Conservation (phyloP, 495 filamentous ascomycete genomes). For the Cairneyella variabilis region DNA sequence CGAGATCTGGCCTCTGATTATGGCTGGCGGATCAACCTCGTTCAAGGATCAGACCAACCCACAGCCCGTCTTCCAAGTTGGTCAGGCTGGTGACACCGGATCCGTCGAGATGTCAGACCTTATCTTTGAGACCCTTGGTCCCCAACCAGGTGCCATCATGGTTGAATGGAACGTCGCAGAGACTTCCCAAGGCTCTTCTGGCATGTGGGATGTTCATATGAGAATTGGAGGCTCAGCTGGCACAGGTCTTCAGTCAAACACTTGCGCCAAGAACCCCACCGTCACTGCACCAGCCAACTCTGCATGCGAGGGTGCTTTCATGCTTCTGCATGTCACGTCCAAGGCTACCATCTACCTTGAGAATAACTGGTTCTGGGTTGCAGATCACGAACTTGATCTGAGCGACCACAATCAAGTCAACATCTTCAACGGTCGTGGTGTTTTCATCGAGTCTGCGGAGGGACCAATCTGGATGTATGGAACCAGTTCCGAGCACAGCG, state of each 20-base stretch:
- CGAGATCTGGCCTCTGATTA: constrained; percentile 85
- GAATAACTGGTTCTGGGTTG: constrained; percentile 94
- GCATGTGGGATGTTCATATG: constrained; percentile 91
- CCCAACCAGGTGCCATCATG: constrained; percentile 81
- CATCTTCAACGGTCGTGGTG: constrained; percentile 89
- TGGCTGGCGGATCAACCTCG: constrained; percentile 61
- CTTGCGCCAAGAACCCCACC: constrained; percentile 67
- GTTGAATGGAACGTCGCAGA: constrained; percentile 86
- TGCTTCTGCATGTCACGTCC: constrained; percentile 75
- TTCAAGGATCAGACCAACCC: constrained; percentile 74
- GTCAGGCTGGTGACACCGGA: constrained; percentile 72
- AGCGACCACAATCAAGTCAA: constrained; percentile 77
- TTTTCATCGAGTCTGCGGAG: constrained; percentile 34
- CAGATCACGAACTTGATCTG: constrained; percentile 88
- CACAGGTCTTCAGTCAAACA: constrained; percentile 72
- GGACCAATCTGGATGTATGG: constrained; percentile 70
- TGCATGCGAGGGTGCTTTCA: constrained; percentile 69
- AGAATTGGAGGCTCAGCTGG: constrained; percentile 80
- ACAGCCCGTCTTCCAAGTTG: constrained; percentile 69
- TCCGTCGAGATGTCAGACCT: constrained; percentile 80
- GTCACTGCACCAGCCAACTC: constrained; percentile 42
- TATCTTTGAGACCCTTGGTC: constrained; percentile 71
- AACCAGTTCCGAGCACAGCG: constrained; percentile 81
- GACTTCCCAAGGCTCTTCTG: constrained; percentile 61
- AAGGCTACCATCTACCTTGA: constrained; percentile 75